Base-by-base conservation (phyloP, 345 rosid species). In the Moringa oleifera region DNA sequence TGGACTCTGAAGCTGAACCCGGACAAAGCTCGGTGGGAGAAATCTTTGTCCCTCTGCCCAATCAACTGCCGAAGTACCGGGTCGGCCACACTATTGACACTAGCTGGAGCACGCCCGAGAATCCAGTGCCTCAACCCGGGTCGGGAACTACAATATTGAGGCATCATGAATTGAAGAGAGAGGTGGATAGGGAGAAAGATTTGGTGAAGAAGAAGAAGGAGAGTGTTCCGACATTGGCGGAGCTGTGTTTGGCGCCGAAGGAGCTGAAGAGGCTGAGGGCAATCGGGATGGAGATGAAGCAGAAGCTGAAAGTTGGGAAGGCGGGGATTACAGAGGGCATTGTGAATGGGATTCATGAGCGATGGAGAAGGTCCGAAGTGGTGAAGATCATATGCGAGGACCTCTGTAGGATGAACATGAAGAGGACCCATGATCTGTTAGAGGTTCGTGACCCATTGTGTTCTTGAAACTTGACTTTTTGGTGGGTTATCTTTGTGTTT, bases 301-400 rank as follows among this genome's bases (percentile, higher is more conserved):
- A 83, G 84, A 88, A 82, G 78, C 63, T 93, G 73, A 93, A 78
- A 77, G 64, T 93, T 7, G 98, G 98, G 25, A 90, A 88, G 66
- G 94, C 92, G 0, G 98, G 98, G 61, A 80, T 93, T 21, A 93
- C 98, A 2, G 98, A 93, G 72, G 98, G 98, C 64, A 82, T 93
- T 18, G 94, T 93, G 68, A 93, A 90, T 78, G 96, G 96, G 69
- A 90, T 90, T 58, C 97, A 93, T 49, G 98, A 93, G 85, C 79
- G 98, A 76, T 93, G 98, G 98, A 80, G 90, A 68, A 80, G 76
- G 57, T 41, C 73, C 16, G 97, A 93, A 65, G 83, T 93, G 36
- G 94, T 90, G 7, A 93, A 79, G 90, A 81, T 93, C 72, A 73
- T 74, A 41, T 93, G 96, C 47, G 97, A 90, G 68, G 97, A 93